Evolutionary conservation across 1,139 yeast species (phyloP), one percentile per base, ranked within the genome.

Genomic region (Suhomyces maxii): DNA sequence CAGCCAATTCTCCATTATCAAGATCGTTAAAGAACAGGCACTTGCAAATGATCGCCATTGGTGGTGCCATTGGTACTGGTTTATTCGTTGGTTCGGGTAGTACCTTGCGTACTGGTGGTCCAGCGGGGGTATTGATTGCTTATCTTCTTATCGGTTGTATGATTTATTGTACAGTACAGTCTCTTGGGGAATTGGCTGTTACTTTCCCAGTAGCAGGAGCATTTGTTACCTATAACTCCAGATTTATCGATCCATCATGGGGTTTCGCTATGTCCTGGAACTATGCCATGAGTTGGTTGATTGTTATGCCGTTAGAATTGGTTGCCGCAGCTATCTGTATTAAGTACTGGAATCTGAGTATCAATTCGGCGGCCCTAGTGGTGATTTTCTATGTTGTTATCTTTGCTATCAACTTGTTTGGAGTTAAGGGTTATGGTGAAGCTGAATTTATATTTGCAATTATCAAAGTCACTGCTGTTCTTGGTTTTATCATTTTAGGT

Each of bases 1-100:
- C 90, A 26, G 86, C 91, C 23, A 77, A 78, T 58, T 74, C 91
- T 25, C 95, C 95, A 1, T 76, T 87, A 50, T 71, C 82, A 42
- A 76, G 89, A 61, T 73, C 79, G 39, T 73, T 87, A 47, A 83
- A 83, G 54, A 72, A 68, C 37, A 75, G 88, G 68, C 82, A 87
- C 72, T 69, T 87, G 56, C 86, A 85, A 60, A 86, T 88, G 88
- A 83, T 89, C 61, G 95, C 95, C 40, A 83, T 89, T 56, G 96
- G 96, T 60, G 95, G 95, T 53, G 78, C 89, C 43, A 86, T 89
- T 52, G 96, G 96, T 66, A 86, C 95, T 7, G 90, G 89, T 39
- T 66, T 83, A 50, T 81, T 84, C 54, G 84, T 89, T 38, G 96
- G 96, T 48, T 77, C 86, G 23, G 95, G 95, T 40, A 68, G 74